Evolutionary conservation across 2,329 filamentous ascomycete genomes (phyloP).

Genomic region (Aspergillus cejpii): DNA sequence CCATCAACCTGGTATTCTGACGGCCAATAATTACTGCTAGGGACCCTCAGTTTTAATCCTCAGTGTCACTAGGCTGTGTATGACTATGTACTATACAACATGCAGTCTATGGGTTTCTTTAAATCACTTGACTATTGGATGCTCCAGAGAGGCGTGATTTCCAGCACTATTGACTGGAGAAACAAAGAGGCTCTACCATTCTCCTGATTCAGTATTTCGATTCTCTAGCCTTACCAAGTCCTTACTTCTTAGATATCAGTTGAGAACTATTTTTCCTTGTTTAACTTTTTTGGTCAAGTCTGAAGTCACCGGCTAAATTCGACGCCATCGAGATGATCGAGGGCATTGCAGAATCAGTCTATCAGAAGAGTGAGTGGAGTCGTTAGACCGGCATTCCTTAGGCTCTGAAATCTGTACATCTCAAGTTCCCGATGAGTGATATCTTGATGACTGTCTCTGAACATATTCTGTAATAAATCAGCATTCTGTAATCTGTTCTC

Average conservation of each 20-base stretch:
- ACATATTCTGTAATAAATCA: too few species aligned
- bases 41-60: conserved; percentile 4
- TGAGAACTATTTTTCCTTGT: not conserved
- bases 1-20: not conserved
- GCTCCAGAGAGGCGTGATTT: not conserved
- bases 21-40: conserved; percentile 2
- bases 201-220: not conserved
- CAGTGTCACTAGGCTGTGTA: too few species aligned
- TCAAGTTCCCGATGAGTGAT: too few species aligned
- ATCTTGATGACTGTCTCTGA: too few species aligned
- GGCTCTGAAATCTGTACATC: conserved; percentile 13
- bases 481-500: too few species aligned
- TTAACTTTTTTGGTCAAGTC: not conserved
- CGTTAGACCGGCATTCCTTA: conserved; percentile 7
- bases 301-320: not conserved
- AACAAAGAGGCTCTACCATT: not conserved
- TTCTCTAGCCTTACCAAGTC: too few species aligned
- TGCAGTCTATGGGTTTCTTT: not conserved
- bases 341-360: conserved; percentile 6
- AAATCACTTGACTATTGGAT: not conserved
- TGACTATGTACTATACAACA: too few species aligned
- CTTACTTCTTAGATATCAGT: not conserved
- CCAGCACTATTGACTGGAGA: not conserved
- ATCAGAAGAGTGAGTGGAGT: conserved; percentile 8
- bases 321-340: conserved; percentile 2